A percentile compares a stretch with the other conserved stretches of the same genome.
These are phyloP conservation scores for Penicillium sp. DNA, from an alignment of 2,329 filamentous ascomycete species.

Conservation along the genomic window DNA sequence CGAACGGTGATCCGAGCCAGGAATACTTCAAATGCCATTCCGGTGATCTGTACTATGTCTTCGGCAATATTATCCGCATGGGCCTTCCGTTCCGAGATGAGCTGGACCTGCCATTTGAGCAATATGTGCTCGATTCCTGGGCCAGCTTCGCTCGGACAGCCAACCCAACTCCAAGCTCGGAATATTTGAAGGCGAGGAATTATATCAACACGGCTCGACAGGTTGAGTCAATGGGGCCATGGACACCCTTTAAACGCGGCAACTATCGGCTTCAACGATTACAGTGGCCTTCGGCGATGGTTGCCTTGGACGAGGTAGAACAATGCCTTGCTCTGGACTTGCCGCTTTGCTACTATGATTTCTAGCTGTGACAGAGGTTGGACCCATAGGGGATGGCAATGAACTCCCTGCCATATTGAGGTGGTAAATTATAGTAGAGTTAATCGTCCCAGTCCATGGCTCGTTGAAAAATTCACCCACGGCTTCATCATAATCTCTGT, in stretches of 20 bases:
- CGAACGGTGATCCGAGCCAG: constrained; percentile 50
- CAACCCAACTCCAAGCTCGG: constrained; percentile 16
- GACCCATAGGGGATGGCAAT: not conserved
- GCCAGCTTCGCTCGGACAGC: constrained; percentile 20
- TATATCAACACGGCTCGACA: constrained; percentile 16
- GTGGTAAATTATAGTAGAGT: not conserved
- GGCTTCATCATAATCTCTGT: no score
- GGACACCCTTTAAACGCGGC: constrained; percentile 8
- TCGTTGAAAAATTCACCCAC: no score
- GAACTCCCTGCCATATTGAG: not conserved
- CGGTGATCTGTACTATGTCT: constrained; percentile 55
- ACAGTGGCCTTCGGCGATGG: constrained; percentile 18
- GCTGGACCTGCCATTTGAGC: constrained; percentile 20
- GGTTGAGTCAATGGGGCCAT: constrained; percentile 7
- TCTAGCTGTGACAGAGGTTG: not conserved
- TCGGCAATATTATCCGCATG: constrained; percentile 47
- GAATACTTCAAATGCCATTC: constrained; percentile 57
- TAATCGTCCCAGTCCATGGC: not conserved
- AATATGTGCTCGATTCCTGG: constrained; percentile 27
- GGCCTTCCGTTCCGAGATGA: constrained; percentile 19
- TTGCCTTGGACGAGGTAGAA: constrained; percentile 10
- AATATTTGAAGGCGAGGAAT: constrained; percentile 17
- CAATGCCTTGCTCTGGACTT: constrained; percentile 17
- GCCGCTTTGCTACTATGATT: constrained; percentile 11
- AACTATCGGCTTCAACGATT: constrained; percentile 11